A percentile compares a stretch with the other conserved stretches of the same genome.
These are phyloP conservation scores for Paradendryphiella salina DNA, from an alignment of 2,329 filamentous ascomycete genomes.

Conservation along the genomic window DNA sequence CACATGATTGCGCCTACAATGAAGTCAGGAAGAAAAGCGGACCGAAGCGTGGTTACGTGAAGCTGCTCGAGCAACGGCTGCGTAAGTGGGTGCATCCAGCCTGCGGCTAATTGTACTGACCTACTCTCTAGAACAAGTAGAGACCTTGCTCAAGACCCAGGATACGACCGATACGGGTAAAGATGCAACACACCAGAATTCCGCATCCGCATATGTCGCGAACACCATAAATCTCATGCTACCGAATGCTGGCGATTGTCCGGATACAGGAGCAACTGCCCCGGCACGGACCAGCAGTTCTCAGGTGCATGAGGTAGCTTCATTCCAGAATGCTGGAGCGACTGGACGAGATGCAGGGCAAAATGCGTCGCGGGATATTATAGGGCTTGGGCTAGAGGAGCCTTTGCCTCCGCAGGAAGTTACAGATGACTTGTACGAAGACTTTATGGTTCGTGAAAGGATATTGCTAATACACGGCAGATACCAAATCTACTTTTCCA, in stretches of 20 bases:
- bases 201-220: constrained; percentile 39
- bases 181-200: constrained; percentile 29
- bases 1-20: constrained; percentile 87
- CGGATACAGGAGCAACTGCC: constrained; percentile 19
- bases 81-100: constrained; percentile 61
- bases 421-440: constrained; percentile 77
- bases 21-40: constrained; percentile 93
- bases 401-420: constrained; percentile 75
- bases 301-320: constrained; percentile 24
- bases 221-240: constrained; percentile 35
- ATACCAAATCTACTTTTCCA: constrained; percentile 86
- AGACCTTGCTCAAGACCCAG: constrained; percentile 83
- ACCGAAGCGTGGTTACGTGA: constrained; percentile 91
- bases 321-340: constrained; percentile 20
- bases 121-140: constrained; percentile 74
- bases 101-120: constrained; percentile 14
- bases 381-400: constrained; percentile 80
- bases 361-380: constrained; percentile 79
- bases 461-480: constrained; percentile 49
- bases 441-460: not conserved
- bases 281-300: constrained; percentile 14
- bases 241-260: constrained; percentile 26
- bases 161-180: constrained; percentile 54
- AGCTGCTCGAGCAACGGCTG: constrained; percentile 87
- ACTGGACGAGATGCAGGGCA: constrained; percentile 24